These are phyloP conservation scores for Raddia guianensis DNA, from an alignment of 176 grass and related monocot genomes.

Conservation along the genomic window DNA sequence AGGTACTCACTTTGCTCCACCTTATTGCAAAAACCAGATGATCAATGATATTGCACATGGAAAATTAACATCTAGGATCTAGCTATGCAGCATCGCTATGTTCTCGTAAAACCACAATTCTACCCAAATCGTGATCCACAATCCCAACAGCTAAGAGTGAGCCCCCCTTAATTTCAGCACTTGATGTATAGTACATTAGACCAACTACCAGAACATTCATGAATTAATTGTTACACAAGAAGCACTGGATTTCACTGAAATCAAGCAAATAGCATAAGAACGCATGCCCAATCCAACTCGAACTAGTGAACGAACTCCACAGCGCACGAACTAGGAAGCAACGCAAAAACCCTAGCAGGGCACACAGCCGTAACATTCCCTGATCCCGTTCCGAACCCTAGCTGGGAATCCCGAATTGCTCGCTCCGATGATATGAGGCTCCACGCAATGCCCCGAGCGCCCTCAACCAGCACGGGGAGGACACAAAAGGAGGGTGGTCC, in stretches of 20 bases:
- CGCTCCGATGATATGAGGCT: neutral
- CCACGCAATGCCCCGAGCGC: neutral
- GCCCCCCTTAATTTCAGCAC: neutral
- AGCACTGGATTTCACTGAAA: conserved; percentile 25
- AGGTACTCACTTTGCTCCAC: neutral
- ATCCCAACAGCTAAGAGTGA: neutral
- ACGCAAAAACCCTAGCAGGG: neutral
- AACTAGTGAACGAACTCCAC: neutral
- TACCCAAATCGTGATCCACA: neutral
- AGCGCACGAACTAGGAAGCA: neutral
- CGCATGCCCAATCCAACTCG: conserved; percentile 12
- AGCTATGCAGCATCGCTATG: neutral
- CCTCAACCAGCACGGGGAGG: neutral
- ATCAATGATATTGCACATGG: neutral
- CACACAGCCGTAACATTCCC: neutral
- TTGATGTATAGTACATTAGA: neutral
- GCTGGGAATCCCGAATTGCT: conserved; percentile 15
- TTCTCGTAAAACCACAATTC: neutral
- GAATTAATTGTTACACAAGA: neutral
- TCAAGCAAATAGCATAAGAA: neutral
- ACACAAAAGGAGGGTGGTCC: neutral
- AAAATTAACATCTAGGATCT: neutral
- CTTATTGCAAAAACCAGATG: neutral
- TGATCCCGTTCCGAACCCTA: conserved; percentile 35
- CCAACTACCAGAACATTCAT: neutral